Evolutionary conservation across 331 rosid genomes (phyloP).

Genomic region (Prunus yedoensis): DNA sequence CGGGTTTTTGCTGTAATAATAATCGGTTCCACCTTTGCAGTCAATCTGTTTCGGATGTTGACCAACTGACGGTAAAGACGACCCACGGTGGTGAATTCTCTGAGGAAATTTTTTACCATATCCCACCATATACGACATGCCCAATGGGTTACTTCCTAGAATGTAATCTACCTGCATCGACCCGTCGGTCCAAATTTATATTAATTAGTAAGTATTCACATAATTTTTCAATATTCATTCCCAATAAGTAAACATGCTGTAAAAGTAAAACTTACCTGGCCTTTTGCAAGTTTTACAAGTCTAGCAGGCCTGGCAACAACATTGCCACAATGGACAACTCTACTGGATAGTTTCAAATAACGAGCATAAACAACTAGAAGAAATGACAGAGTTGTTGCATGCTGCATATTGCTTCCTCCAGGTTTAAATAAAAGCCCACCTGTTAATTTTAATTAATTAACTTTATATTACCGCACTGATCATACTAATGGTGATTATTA

Average conservation of each 20-base stretch:
- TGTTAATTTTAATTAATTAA: background rate
- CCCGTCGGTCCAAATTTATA: background rate
- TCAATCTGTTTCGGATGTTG: conserved; percentile 23
- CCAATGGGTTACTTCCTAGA: conserved; percentile 54
- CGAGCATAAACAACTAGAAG: conserved; percentile 25
- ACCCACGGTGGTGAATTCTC: conserved; percentile 60
- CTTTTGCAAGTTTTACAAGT: conserved; percentile 23
- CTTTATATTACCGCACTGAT: background rate
- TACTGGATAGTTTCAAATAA: conserved; percentile 13
- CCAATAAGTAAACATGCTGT: too few relatives aligned
- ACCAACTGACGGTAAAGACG: conserved; percentile 44
- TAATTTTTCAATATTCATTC: too few relatives aligned
- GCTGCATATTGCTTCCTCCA: conserved; percentile 41
- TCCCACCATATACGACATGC: conserved; percentile 74
- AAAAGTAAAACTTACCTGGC: conserved; percentile 26
- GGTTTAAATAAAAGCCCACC: conserved; percentile 38
- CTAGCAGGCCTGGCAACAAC: conserved; percentile 19
- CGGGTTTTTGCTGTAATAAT: conserved; percentile 33
- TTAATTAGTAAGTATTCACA: background rate
- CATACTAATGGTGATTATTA: background rate
- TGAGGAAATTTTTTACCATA: conserved; percentile 46
- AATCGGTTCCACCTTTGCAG: conserved; percentile 42
- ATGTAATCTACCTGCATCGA: conserved; percentile 58
- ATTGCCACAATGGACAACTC: conserved; percentile 18
- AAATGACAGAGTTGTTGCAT: conserved; percentile 34